Base-by-base conservation (phyloP, 163 green algal genomes). In the Volvox carteri region DNA sequence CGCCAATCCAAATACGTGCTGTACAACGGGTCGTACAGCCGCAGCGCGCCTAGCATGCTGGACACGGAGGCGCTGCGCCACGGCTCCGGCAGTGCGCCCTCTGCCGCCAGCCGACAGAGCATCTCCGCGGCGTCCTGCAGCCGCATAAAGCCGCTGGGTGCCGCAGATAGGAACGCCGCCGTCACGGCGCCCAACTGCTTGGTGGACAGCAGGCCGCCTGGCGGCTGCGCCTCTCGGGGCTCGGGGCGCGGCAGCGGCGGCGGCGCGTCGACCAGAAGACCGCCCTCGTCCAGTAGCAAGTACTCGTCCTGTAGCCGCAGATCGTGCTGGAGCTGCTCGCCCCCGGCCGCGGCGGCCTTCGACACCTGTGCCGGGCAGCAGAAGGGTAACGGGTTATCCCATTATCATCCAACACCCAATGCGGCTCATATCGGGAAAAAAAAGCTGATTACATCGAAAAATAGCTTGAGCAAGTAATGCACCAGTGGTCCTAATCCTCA, bases 1-100 rank as follows among this genome's bases (percentile, higher is more conserved):
- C 93, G 86, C 94, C 94, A 96, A 84, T 96, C 94, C 37, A 93
- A 16, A 70, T 95, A 95, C 35, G 89, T 90, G 9, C 58, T 94
- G 48, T 76, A 79, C 7, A 88, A 86, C 52, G 90, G 90, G 91
- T 96, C 94, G 44, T 93, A 93, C 58, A 72, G 30, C 11, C 84
- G 58, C 76, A 96, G 75, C 60, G 90, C 93, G 2, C 76, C 60
- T 14, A 92, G 75, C 90, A 94, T 75, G 39, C n/a, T 72, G 21
- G 62, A 14, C 56, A 81, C 46, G 30, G 8, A 76, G 41, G 76
- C 46, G 39, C 44, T 60, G n/a, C 80, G 86, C 80, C 88, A 92
- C 18, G 76, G 58, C 42, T 90, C 83, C 1, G 91, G 81, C 75
- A 92, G 68, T 41, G 48, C 48, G 39, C 83, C 90, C 46, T 88